Evolutionary conservation across 768 basidiomycete genomes (phyloP).

Genomic region (Baorangia bicolor): DNA sequence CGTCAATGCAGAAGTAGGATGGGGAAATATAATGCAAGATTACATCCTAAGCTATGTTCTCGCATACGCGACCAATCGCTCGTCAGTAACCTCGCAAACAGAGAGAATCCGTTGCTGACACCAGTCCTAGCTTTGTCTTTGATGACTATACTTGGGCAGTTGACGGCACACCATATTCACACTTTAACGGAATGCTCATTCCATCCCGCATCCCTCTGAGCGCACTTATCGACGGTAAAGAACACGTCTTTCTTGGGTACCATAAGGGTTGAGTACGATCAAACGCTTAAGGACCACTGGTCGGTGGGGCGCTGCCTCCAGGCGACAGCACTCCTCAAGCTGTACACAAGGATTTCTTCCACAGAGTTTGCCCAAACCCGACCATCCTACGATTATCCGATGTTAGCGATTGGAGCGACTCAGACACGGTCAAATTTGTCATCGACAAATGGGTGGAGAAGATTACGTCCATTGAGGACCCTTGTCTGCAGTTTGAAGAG

Average conservation of each 20-base stretch:
- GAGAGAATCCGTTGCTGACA: neutral
- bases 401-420: constrained; percentile 19
- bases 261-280: neutral
- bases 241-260: neutral
- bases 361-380: constrained; percentile 37
- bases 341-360: constrained; percentile 37
- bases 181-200: constrained; percentile 33
- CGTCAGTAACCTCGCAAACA: constrained; percentile 24
- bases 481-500: constrained; percentile 38
- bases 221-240: constrained; percentile 35
- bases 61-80: constrained; percentile 32
- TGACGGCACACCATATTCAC: constrained; percentile 34
- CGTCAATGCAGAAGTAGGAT: constrained; percentile 30
- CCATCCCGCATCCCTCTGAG: constrained; percentile 39
- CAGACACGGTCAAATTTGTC: constrained; percentile 29
- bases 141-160: constrained; percentile 42
- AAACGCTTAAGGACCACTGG: constrained; percentile 34
- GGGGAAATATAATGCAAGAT: constrained; percentile 42
- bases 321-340: constrained; percentile 32
- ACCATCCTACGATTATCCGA: constrained; percentile 32
- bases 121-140: constrained; percentile 35
- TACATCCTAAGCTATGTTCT: constrained; percentile 35
- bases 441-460: constrained; percentile 37
- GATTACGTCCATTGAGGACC: constrained; percentile 33
- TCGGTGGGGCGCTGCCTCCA: constrained; percentile 35